phyloP scores from a whole-genome alignment of 306 rosid genomes.

The Rubus parviflorus region DNA sequence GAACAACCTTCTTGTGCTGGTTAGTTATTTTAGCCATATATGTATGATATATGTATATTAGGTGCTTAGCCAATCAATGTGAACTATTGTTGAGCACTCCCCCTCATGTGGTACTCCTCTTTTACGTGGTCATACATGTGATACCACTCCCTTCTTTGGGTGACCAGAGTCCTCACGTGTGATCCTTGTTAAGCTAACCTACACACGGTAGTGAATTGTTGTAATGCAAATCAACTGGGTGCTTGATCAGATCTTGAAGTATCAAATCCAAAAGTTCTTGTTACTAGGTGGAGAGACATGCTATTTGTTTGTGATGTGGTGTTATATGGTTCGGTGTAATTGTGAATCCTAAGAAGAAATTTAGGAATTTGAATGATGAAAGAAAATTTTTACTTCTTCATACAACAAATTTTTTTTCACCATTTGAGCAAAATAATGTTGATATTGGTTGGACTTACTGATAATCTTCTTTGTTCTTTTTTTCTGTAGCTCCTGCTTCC shows the following conservation, averaged over 20 bases:
- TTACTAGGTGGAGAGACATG: background rate
- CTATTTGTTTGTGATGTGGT: background rate
- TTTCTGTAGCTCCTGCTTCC: constrained; percentile 44
- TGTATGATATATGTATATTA: too few species aligned
- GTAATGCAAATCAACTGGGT: background rate
- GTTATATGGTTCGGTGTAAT: background rate
- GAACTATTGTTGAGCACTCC: background rate
- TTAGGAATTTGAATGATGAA: background rate
- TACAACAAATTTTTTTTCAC: background rate
- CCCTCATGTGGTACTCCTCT: background rate
- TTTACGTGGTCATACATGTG: background rate
- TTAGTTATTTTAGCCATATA: too few species aligned
- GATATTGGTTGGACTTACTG: constrained; percentile 6
- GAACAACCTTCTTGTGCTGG: too few species aligned
- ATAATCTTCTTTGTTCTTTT: background rate
- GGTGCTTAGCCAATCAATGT: background rate
- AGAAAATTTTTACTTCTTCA: background rate
- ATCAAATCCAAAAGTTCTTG: background rate
- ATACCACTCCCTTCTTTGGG: background rate
- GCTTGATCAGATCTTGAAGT: background rate
- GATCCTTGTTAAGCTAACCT: background rate
- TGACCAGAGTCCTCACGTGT: background rate
- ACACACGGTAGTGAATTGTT: background rate
- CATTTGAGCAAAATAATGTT: background rate
- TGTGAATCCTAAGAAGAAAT: background rate